Evolutionary conservation across 805 yeast genomes (phyloP), one percentile per base, ranked within the genome.

Genomic region (Candida pini): DNA sequence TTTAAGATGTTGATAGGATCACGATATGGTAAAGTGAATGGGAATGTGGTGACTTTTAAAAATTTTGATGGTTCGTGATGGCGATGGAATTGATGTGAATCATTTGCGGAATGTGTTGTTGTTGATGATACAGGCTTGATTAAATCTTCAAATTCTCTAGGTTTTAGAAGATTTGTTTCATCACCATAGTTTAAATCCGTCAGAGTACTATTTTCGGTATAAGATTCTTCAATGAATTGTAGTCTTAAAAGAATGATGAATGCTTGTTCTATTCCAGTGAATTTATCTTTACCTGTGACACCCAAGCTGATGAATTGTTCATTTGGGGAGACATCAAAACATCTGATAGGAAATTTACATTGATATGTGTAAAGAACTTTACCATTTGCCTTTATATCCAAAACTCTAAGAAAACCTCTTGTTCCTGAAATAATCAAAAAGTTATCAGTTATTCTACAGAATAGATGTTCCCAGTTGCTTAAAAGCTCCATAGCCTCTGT

Each of bases 1-100:
- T 76, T 73, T 8, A 89, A 57, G 3, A 81, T 66, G 43, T 81
- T 81, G 26, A 89, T 76, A 1, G 95, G 94, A 55, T 90, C 97
- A 20, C 85, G 62, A 56, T 86, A 87, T 0, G 97, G 96, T 33
- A 85, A 68, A 0, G 94, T 81, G 21, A 88, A 58, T 9, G 62
- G 62, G 22, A 47, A 54, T 1, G 58, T 45, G 1, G 54, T 43
- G 7, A 58, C 34, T 16, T 46, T 45, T 18, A 50, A 20, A 22
- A 13, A 32, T 9, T 28, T 23, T 12, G 26, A 25, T 15, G 16
- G 28, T 18, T 18, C 23, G 15, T 22, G 15, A 18, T 4, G 9
- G 12, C 17, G 30, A 9, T 4, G 14, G 16, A 14, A 28, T 2
- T 23, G 26, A 14, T 32, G 26, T 5, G 23, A 13, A 15, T 17